Evolutionary conservation across 192 early-diverging fungal species (phyloP).

Genomic region (Coemansia sp.): DNA sequence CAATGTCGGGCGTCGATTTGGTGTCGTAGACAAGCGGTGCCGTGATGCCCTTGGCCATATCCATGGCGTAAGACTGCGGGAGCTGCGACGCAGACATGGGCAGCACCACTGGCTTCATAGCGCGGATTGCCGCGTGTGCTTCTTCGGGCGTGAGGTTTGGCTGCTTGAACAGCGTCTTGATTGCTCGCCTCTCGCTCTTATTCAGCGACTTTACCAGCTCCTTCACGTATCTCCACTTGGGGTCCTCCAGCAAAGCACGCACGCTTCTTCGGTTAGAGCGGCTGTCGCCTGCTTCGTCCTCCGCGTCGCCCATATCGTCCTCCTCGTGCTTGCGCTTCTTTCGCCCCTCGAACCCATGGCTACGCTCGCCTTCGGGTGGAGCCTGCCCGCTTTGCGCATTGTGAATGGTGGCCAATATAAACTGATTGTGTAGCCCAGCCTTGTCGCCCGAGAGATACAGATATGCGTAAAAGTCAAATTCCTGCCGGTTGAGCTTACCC

Average conservation of each 20-base stretch:
- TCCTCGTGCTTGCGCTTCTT: constrained; percentile 36
- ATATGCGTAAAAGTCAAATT: constrained; percentile 78
- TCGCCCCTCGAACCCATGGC: constrained; percentile 54
- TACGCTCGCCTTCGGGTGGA: constrained; percentile 60
- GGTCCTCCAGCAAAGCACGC: constrained; percentile 53
- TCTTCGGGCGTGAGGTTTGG: constrained; percentile 41
- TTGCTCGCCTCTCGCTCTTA: constrained; percentile 63
- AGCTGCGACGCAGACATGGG: constrained; percentile 53
- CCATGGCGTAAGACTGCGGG: constrained; percentile 53
- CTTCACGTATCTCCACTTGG: constrained; percentile 61
- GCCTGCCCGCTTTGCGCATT: constrained; percentile 68
- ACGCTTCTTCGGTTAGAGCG: constrained; percentile 53
- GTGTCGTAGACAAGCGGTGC: constrained; percentile 66
- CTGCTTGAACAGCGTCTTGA: constrained; percentile 61
- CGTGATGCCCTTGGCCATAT: constrained; percentile 66
- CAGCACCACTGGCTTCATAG: constrained; percentile 50
- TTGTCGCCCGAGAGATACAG: constrained; percentile 56
- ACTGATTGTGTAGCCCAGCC: constrained; percentile 66
- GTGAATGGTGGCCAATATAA: constrained; percentile 74
- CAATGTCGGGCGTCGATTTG: constrained; percentile 63
- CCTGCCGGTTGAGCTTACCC: constrained; percentile 71
- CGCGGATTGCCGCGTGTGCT: constrained; percentile 29
- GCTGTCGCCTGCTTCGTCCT: constrained; percentile 14
- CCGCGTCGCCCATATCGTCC: constrained; percentile 1
- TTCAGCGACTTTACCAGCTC: constrained; percentile 65